Evolutionary conservation across 306 rosid genomes (phyloP), one percentile per base, ranked within the genome.

Genomic region (Dalbergia cochinchinensis): DNA sequence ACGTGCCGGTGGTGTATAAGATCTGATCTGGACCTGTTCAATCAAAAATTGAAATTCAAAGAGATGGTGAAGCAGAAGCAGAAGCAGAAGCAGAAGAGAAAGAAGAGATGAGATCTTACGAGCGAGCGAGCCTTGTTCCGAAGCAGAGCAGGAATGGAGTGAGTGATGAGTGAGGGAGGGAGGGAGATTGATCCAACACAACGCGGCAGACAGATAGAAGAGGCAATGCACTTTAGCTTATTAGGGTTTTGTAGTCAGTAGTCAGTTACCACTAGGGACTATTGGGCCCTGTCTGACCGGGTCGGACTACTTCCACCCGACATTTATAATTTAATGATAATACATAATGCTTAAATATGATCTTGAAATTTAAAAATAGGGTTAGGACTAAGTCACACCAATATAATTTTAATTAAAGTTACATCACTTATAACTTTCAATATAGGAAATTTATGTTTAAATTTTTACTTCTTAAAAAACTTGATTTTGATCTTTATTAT

Each of bases 11-110:
- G 87, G 39, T 67, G 84, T 26, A 35, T 22, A 76, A 81, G 96
- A 93, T 88, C 94, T 87, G 96, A 93, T 88, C 94, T 87, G 89
- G 63, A 35, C 69, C 71, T 54, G 77, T 18, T 83, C 57, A 69
- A 69, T 39, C 19, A 65, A 59, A 14, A 16, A 6, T 14, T 7
- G 10, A 18, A 54, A 10, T 8, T 47, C 8, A 18, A 16, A 5
- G 9, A 5, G 57, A 13, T 0, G 16, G 3, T 1, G n/a, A 50
- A 15, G 16, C n/a, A 50, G 0, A n/a, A 50, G 7, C 5, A 50
- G 0, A n/a, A 50, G 7, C 5, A 4, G 7, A n/a, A 50, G 57
- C 14, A 48, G 15, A 48, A 15, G 16, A 5, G 14, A 13, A 5
- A n/a, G 20, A 54, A 1, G 5, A 7, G 3, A 19, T 41, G 47